These are phyloP conservation scores for Yarrowia divulgata DNA, from an alignment of 805 yeast species.

Conservation along the genomic window DNA sequence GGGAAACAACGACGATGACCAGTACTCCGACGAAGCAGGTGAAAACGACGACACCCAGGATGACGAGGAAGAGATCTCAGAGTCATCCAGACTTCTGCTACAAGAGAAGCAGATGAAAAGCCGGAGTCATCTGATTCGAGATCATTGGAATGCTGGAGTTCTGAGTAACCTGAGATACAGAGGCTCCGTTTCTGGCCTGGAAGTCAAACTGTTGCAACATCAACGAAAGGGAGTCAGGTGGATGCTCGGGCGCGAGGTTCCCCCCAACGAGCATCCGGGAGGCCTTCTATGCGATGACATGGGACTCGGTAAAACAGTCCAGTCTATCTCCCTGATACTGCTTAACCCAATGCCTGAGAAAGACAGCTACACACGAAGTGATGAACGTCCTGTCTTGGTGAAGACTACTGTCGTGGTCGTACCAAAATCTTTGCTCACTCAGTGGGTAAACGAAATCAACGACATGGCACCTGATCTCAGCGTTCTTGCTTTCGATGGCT, in stretches of 20 bases:
- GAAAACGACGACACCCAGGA: background rate
- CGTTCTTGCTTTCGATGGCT: background rate
- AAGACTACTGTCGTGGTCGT: background rate
- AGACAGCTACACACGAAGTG: background rate
- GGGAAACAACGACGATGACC: no score
- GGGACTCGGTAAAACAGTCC: background rate
- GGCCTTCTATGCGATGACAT: constrained; percentile 1
- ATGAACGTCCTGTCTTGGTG: background rate
- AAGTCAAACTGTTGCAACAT: background rate
- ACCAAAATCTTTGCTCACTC: background rate
- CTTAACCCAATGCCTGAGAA: background rate
- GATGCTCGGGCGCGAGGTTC: background rate
- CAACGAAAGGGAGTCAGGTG: background rate
- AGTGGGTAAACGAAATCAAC: background rate
- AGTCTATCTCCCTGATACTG: background rate
- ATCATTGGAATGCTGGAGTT: background rate
- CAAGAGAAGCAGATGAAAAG: background rate
- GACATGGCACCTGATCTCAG: background rate
- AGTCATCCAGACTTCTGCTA: background rate
- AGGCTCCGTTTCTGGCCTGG: background rate
- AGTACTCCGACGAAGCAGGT: no score
- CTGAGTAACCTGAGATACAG: background rate
- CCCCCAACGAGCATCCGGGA: background rate
- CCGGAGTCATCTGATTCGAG: background rate
- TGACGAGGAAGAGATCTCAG: background rate